A percentile compares a stretch with the other conserved stretches of the same genome.
These are phyloP conservation scores for Paramecium tetraurelia DNA, from an alignment of 73 alveolate species.

Conservation along the genomic window DNA sequence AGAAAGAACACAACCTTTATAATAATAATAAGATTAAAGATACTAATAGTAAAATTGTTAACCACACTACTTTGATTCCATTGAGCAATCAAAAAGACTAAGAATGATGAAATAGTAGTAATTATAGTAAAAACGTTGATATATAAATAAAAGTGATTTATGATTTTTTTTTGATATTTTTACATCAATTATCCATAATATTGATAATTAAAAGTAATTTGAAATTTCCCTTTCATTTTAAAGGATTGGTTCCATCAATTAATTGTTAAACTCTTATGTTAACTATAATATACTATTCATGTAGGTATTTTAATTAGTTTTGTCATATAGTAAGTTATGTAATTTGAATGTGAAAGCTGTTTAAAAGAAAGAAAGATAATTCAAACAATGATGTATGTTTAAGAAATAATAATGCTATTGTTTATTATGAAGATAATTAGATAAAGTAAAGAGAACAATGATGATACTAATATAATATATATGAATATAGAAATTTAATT, in stretches of 20 bases:
- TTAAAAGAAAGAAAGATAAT: too few relatives aligned
- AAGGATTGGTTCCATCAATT: background rate
- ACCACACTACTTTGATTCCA: background rate
- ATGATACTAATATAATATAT: too few relatives aligned
- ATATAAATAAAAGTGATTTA: background rate
- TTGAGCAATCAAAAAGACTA: background rate
- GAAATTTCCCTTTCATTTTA: background rate
- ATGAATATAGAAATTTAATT: too few relatives aligned
- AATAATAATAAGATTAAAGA: background rate
- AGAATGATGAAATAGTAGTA: background rate
- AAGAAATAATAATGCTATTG: too few relatives aligned
- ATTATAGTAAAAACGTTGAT: background rate
- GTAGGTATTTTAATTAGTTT: too few relatives aligned
- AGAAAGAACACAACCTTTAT: background rate
- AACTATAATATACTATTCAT: background rate
- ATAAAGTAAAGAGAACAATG: too few relatives aligned
- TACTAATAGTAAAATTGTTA: background rate
- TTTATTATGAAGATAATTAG: background rate
- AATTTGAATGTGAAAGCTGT: too few relatives aligned
- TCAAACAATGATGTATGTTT: too few relatives aligned
- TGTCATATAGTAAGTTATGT: too few relatives aligned
- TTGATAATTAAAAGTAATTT: too few relatives aligned
- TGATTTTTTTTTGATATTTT: background rate
- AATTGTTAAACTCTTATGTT: background rate
- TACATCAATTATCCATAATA: background rate